Base-by-base conservation (phyloP, 805 yeast genomes). In the Priceomyces carsonii region DNA sequence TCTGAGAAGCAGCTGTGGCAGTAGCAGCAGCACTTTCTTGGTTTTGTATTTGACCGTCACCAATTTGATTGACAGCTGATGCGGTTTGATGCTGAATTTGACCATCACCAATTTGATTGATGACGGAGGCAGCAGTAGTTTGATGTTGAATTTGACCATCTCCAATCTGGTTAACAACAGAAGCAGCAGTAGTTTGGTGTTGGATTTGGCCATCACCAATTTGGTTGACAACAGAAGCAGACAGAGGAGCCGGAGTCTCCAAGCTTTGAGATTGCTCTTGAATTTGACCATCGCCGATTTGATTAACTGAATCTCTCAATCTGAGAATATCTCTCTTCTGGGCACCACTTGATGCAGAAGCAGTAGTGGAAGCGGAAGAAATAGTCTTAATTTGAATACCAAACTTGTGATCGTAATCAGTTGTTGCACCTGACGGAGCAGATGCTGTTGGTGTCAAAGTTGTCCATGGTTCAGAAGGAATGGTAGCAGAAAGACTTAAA, bases 381-480 rank as follows among this genome's bases (percentile, higher is more conserved):
- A 68, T 64, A 41, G 83, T 75, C 44, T 69, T 63, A 44, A 83
- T 78, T 40, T 83, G 84, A 51, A 83, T 82, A 66, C 90, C 91
- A 51, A 83, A 83, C 32, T 73, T 55, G 32, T 64, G 58, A 26
- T 75, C 40, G 71, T 75, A 75, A 49, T 77, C 77, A 31, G 85
- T 76, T 33, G 71, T 48, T 42, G 79, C 82, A 51, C 79, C 79
- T 8, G 77, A 46, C 41, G 71, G 70, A 30, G 72, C 52, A 6
- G 77, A 58, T 31, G 74, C 75, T 26, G 59, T 38, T 47, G 93
- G 90, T 24, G 89, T 82, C 59, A 84, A 71, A 36, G 88, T 80
- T 36, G 83, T 61, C 85, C 85, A 83, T 50, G 82, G 79, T 41
- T 77, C 82, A 35, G 79, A 59, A 43, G 84, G 85, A 47, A 79